Conservation (phyloP, 2,329 filamentous ascomycete species). For the Monosporascus ibericus region DNA sequence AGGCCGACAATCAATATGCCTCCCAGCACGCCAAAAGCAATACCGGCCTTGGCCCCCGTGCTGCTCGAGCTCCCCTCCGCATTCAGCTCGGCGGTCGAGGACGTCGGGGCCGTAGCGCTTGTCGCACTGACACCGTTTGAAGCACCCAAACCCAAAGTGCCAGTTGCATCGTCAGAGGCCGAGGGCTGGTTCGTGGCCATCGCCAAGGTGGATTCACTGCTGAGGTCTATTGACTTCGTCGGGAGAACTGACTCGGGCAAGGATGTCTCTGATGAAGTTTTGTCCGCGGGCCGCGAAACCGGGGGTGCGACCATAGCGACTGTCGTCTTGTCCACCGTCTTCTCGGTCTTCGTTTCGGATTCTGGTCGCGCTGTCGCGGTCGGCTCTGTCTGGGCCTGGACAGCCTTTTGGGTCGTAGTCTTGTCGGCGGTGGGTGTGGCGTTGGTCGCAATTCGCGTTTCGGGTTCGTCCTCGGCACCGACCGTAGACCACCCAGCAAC, state of each 20-base stretch:
- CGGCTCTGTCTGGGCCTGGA: not conserved
- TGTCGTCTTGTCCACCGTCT: conserved; percentile 3
- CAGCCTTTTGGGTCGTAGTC: not conserved
- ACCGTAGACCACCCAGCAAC: conserved; percentile 37
- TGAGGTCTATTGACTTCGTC: conserved; percentile 22
- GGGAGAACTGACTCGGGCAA: conserved; percentile 16
- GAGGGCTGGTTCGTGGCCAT: conserved; percentile 17
- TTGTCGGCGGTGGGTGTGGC: not conserved
- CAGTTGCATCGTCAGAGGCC: not conserved
- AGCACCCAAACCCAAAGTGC: not conserved
- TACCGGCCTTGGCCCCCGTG: conserved; percentile 62
- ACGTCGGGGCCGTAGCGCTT: conserved; percentile 7
- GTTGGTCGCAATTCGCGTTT: conserved; percentile 6
- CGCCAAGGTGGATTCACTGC: conserved; percentile 19
- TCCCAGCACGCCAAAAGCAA: conserved; percentile 75
- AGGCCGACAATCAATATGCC: conserved; percentile 60
- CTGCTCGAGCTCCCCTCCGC: conserved; percentile 5
- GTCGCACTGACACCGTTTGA: not conserved
- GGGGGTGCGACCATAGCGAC: not conserved
- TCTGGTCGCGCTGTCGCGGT: conserved; percentile 2
- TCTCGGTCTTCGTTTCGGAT: conserved; percentile 4
- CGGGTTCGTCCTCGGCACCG: conserved; percentile 18
- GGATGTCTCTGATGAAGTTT: not conserved
- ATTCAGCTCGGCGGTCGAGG: conserved; percentile 14
- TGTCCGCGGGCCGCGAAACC: no score